Evolutionary conservation across 164 flowering plant genomes (phyloP), one percentile per base, ranked within the genome.

Genomic region (Kingdonia uniflora): DNA sequence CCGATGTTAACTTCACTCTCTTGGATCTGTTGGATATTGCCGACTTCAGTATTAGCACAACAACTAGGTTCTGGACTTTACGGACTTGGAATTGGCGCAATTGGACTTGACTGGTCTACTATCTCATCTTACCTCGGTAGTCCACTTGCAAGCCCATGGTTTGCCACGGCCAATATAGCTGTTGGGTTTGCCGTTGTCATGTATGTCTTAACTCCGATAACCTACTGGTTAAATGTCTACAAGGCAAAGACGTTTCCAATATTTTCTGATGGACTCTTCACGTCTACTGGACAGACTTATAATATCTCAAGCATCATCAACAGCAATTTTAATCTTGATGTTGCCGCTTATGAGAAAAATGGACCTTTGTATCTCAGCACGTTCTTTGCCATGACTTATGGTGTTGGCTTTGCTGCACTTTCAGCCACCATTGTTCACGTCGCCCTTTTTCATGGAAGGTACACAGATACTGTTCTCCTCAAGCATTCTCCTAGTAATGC

Each of bases 81-180:
- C 14, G 94, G 96, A 20, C 76, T 87, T 7, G 96, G 96, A 1
- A 57, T 87, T 0, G 80, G 73, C 1, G 74, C 84, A 0, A 0
- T 84, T n/a, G 86, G 85, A 22, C 39, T 87, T 1, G 96, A 87
- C 40, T 87, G 96, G 96, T 67, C 94, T n/a, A 71, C 83, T 25
- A 67, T 80, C 43, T 76, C 89, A 2, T 62, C 94, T 26, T 87
- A 82, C 68, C 80, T 87, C 6, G 86, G 82, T 11, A 82, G 86
- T 69, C 96, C 96, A 14, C 77, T 84, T 3, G 94, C 90, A 0
- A 82, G 90, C 65, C 96, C 96, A 26, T 87, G 89, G 94, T 87
- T 84, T 29, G 96, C 96, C 63, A 84, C 92, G 0, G 92, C 87
- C 23, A 84, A 87, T 57, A 80, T 87, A 0, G 89, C 90, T 0